Percentiles rank a stretch among this genome's conserved stretches.
phyloP scores from a whole-genome alignment of 768 basidiomycete genomes.

The Cubamyces sp. region DNA sequence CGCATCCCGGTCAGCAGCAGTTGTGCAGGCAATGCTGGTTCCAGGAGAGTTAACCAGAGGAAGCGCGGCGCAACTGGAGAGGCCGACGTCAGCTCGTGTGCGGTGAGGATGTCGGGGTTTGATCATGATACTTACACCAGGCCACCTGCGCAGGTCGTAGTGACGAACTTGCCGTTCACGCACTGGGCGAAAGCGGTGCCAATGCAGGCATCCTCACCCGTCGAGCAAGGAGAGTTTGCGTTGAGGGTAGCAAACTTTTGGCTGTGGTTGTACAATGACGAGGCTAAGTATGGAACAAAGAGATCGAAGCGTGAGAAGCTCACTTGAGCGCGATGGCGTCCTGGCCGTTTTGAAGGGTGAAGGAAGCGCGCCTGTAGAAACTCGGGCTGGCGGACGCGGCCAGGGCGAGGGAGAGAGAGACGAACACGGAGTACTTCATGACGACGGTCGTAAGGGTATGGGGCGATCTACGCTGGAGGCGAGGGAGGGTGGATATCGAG shows the following conservation, averaged over 20 bases:
- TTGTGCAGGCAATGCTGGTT: conserved; percentile 56
- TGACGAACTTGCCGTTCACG: conserved; percentile 46
- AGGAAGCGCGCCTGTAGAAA: conserved; percentile 19
- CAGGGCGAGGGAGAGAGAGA: conserved; percentile 35
- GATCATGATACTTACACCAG: conserved; percentile 23
- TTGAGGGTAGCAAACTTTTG: conserved; percentile 52
- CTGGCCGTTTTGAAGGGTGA: conserved; percentile 34
- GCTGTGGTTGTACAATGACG: conserved; percentile 22
- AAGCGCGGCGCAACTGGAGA: conserved; percentile 44
- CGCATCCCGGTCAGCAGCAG: conserved; percentile 47
- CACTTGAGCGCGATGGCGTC: conserved; percentile 37
- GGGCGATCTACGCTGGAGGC: conserved; percentile 20
- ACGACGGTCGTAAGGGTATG: conserved; percentile 17
- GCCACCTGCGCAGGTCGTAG: conserved; percentile 31
- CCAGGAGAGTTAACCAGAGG: conserved; percentile 55
- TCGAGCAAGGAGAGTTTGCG: conserved; percentile 49
- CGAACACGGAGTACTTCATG: conserved; percentile 46
- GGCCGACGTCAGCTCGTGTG: not conserved
- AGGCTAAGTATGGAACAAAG: conserved; percentile 1
- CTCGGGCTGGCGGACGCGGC: conserved; percentile 33
- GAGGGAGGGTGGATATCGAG: conserved; percentile 20
- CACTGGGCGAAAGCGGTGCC: conserved; percentile 58
- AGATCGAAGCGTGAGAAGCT: conserved; percentile 11
- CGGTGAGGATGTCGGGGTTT: not conserved
- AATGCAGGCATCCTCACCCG: conserved; percentile 52